Evolutionary conservation across 768 basidiomycete species (phyloP).

Genomic region (Tremella fuciformis): DNA sequence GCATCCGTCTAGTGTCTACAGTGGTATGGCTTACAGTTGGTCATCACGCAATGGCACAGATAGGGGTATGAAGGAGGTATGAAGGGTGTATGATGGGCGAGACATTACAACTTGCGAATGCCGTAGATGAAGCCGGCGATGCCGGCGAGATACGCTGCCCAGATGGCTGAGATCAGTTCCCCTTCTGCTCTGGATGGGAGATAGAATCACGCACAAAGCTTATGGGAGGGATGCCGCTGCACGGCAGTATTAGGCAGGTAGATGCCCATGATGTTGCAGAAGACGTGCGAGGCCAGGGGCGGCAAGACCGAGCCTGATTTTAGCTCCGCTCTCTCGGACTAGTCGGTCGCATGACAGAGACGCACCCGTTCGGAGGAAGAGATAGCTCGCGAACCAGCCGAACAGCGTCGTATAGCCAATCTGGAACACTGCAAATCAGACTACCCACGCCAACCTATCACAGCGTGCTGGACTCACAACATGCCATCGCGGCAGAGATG

Average conservation of each 20-base stretch:
- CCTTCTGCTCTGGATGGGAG: background rate
- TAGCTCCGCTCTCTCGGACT: background rate
- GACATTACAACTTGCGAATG: slow-evolving; percentile 11
- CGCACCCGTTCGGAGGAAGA: slow-evolving; percentile 75
- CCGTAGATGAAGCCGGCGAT: slow-evolving; percentile 61
- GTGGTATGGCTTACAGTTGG: background rate
- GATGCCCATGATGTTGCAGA: slow-evolving; percentile 93
- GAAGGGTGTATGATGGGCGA: too few relatives aligned
- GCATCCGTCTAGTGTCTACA: background rate
- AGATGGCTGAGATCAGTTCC: slow-evolving; percentile 56
- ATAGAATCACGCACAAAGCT: slow-evolving; percentile 56
- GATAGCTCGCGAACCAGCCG: slow-evolving; percentile 78
- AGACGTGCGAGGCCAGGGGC: slow-evolving; percentile 74
- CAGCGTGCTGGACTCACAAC: slow-evolving; percentile 54
- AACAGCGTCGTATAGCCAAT: slow-evolving; percentile 87
- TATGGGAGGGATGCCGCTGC: slow-evolving; percentile 57
- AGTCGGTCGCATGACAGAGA: slow-evolving; percentile 2
- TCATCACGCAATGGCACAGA: background rate
- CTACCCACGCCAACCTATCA: background rate
- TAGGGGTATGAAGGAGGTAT: background rate
- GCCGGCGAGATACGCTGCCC: slow-evolving; percentile 61
- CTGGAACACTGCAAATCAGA: slow-evolving; percentile 68
- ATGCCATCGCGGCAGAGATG: slow-evolving; percentile 55
- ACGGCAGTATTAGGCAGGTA: slow-evolving; percentile 67
- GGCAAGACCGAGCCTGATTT: slow-evolving; percentile 64